Evolutionary conservation across 2,329 filamentous ascomycete genomes (phyloP), one percentile per base, ranked within the genome.

Genomic region (Fusarium domesticum): DNA sequence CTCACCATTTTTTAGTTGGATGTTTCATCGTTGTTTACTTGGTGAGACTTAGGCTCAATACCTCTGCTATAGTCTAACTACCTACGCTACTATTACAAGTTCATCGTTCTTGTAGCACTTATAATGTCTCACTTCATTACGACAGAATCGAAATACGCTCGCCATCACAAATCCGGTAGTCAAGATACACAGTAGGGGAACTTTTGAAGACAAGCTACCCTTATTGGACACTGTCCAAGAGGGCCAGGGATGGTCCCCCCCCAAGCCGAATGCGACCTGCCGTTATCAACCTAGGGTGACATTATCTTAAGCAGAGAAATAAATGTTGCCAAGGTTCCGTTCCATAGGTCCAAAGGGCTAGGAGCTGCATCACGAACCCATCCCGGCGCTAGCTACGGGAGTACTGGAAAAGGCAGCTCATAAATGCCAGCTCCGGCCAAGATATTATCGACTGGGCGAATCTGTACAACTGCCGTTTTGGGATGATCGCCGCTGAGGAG

Each of bases 391-490:
- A 44, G 48, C 23, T 36, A n/a, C n/a, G n/a, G n/a, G n/a, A n/a
- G n/a, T 56, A 39, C 56, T 56, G 47, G 35, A 59, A 58, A 3
- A 57, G 56, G 56, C 54, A 58, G 56, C 48, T 58, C 49, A 42
- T 37, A 47, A 28, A 40, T 50, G 47, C 39, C 47, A 44, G 47
- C 20, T 35, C 18, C 6, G 17, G 56, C 56, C 54, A 54, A 54
- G 54, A 42, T 23, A 11, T 28, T 45, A 50, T 59, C 47, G 54
- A 25, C 41, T 39, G 23, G 39, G 19, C 15, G 30, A 8, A 50
- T 43, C 35, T 39, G 39, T 43, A 50, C 51, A 59, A 59, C 56
- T 59, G 43, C 56, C 56, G 46, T 30, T 38, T 58, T 56, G n/a
- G 54, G 56, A 18, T 35, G 19, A 25, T 44, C 42, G 53, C 47